Evolutionary conservation across 2,329 filamentous ascomycete species (phyloP).

Genomic region (Elsinoe fawcettii): DNA sequence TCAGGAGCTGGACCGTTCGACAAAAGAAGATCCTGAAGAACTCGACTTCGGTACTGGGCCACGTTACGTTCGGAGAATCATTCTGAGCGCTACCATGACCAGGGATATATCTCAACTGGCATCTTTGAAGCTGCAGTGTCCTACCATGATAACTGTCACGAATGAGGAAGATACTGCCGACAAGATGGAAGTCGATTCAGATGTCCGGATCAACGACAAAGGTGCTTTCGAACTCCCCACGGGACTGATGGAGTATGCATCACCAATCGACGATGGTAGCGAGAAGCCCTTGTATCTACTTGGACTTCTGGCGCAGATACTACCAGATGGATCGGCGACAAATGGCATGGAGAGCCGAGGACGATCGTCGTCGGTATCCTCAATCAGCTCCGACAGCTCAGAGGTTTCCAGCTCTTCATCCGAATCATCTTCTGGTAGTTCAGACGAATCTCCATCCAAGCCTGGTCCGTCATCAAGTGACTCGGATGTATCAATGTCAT

Average conservation of each 20-base stretch:
- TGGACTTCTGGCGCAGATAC: slow-evolving; percentile 31
- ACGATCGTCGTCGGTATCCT: slow-evolving; percentile 20
- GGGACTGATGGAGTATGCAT: slow-evolving; percentile 39
- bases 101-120: slow-evolving; percentile 73
- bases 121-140: slow-evolving; percentile 62
- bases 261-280: slow-evolving; percentile 45
- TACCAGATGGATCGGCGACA: slow-evolving; percentile 23
- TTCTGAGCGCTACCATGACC: slow-evolving; percentile 89
- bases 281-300: slow-evolving; percentile 73
- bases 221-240: slow-evolving; percentile 50
- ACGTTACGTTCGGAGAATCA: slow-evolving; percentile 61
- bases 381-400: slow-evolving; percentile 18
- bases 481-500: neutral
- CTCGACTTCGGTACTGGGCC: slow-evolving; percentile 15
- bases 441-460: slow-evolving; percentile 13
- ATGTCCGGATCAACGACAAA: slow-evolving; percentile 23
- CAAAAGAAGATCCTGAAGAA: slow-evolving; percentile 44
- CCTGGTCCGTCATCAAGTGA: neutral
- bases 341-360: neutral
- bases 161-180: slow-evolving; percentile 24
- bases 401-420: slow-evolving; percentile 17
- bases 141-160: slow-evolving; percentile 69
- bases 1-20: slow-evolving; percentile 38
- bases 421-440: slow-evolving; percentile 16
- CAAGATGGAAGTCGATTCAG: slow-evolving; percentile 20